Conservation (phyloP, 352 stramenopile genomes). For the Pythium apleroticum region DNA sequence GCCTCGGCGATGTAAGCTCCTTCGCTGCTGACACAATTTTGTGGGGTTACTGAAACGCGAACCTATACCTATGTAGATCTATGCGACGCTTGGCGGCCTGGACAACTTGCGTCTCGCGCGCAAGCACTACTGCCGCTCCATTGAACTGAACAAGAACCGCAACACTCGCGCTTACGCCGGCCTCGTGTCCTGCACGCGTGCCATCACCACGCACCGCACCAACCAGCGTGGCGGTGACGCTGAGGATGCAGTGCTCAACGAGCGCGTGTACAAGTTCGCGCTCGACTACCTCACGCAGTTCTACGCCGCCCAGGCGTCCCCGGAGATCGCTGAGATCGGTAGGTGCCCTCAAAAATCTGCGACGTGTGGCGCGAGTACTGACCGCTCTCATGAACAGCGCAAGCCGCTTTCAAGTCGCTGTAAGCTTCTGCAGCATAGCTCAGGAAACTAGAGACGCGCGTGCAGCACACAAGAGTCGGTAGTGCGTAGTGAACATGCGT, state of each 20-base stretch:
- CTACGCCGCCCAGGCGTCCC: constrained; percentile 29
- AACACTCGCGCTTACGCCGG: constrained; percentile 34
- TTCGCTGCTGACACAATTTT: background rate
- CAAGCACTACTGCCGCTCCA: constrained; percentile 43
- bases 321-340: constrained; percentile 32
- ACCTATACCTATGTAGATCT: constrained; percentile 27
- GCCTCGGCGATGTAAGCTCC: constrained; percentile 35
- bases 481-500: constrained; percentile 5
- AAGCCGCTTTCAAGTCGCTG: constrained; percentile 30
- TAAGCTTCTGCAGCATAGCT: constrained; percentile 1
- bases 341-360: background rate
- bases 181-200: constrained; percentile 36
- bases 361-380: background rate
- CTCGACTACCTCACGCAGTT: constrained; percentile 31
- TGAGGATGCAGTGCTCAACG: constrained; percentile 38
- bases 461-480: background rate
- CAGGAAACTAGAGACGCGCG: background rate
- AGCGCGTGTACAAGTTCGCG: constrained; percentile 36
- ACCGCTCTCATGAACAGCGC: constrained; percentile 16
- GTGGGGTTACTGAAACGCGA: too few species aligned
- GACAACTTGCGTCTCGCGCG: constrained; percentile 36
- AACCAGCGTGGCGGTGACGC: constrained; percentile 29
- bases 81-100: constrained; percentile 35
- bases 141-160: constrained; percentile 39
- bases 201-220: constrained; percentile 33